Evolutionary conservation across 164 flowering plant genomes (phyloP).

Genomic region (Paratinospora sagittata): DNA sequence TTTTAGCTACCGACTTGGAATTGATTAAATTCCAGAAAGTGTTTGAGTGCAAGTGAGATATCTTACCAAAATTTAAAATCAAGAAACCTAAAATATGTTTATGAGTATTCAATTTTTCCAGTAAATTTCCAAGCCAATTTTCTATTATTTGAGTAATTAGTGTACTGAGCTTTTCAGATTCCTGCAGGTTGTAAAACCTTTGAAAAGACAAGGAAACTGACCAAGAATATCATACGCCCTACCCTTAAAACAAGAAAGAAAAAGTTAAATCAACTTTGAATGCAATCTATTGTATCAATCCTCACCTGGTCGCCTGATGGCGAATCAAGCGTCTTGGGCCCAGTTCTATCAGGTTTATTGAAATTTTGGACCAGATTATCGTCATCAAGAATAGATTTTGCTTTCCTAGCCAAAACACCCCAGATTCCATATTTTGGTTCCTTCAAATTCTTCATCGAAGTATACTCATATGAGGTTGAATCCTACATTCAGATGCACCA

Average conservation of each 20-base stretch:
- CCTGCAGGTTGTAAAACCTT: too few relatives aligned
- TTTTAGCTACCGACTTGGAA: too few relatives aligned
- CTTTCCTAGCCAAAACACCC: conserved; percentile 85
- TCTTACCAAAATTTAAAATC: background rate
- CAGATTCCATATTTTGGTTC: conserved; percentile 72
- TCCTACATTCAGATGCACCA: conserved; percentile 31
- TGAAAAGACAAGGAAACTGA: too few relatives aligned
- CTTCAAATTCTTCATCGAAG: conserved; percentile 37
- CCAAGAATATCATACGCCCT: too few relatives aligned
- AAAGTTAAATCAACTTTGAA: background rate
- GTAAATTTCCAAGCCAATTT: background rate
- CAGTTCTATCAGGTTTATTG: conserved; percentile 24
- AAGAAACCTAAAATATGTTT: background rate
- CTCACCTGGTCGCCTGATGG: conserved; percentile 43
- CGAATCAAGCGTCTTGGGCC: conserved; percentile 24
- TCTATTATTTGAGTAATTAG: background rate
- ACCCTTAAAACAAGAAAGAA: too few relatives aligned
- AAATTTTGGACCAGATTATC: conserved; percentile 37
- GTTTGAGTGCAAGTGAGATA: background rate
- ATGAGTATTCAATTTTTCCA: background rate
- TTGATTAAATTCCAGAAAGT: background rate
- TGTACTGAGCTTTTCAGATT: background rate
- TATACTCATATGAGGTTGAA: conserved; percentile 41
- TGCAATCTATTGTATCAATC: background rate
- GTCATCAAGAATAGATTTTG: conserved; percentile 81